Base-by-base conservation (phyloP, 768 basidiomycete species). In the Lepiota brunneoincarnata region DNA sequence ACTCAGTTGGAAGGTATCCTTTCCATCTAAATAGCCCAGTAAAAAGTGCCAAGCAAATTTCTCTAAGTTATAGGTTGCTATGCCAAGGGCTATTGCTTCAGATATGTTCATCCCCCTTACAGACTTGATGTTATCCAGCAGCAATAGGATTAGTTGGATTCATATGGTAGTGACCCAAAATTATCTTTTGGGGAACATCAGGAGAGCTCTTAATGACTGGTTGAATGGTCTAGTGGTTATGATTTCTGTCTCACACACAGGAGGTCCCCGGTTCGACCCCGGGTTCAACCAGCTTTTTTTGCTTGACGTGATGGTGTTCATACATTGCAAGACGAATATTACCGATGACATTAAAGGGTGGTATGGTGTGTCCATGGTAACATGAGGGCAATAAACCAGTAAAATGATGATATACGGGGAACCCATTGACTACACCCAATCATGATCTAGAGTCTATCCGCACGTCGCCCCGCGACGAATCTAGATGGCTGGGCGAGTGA, bases 161-260 rank as follows among this genome's bases (percentile, higher is more conserved):
- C n/a, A n/a, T n/a, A n/a, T n/a, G n/a, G n/a, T n/a, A n/a, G n/a
- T n/a, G n/a, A n/a, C n/a, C n/a, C n/a, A n/a, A n/a, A n/a, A n/a
- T n/a, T n/a, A n/a, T n/a, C n/a, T n/a, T n/a, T n/a, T n/a, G n/a
- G n/a, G n/a, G n/a, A n/a, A n/a, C n/a, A n/a, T n/a, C n/a, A n/a
- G n/a, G n/a, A n/a, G n/a, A n/a, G n/a, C n/a, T 11, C 6, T 1
- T 21, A 24, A 35, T 1, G 36, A 52, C 47, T 38, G 75, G 75
- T 77, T 72, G 72, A 77, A 72, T 77, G 72, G 75, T 73, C 73
- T 76, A 76, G 75, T 75, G 75, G 75, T 76, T 76, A 76, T 77
- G 72, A 73, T 75, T 70, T 77, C 72, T 75, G 73, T 63, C 62
- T 67, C 62, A 68, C 66, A 66, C 69, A 62, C 66, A 66, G 63